Evolutionary conservation across 2,329 filamentous ascomycete genomes (phyloP).

Genomic region (Colletotrichum acutatum): DNA sequence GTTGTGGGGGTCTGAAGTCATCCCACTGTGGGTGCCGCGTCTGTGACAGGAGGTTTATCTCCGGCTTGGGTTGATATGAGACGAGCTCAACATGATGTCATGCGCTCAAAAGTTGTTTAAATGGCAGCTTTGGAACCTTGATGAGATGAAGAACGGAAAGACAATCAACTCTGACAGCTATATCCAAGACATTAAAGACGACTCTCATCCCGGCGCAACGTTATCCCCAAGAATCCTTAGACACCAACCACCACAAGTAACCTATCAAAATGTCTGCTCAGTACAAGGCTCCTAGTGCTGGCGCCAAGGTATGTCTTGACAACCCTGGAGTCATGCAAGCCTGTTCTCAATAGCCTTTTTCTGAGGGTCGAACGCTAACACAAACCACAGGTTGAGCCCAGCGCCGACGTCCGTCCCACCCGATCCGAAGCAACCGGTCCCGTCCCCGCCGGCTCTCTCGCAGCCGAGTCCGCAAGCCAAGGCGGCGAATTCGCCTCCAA

Average conservation of each 20-base stretch:
- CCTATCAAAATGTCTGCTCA: slow-evolving; percentile 10
- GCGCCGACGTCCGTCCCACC: slow-evolving; percentile 56
- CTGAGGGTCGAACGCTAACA: slow-evolving; percentile 24
- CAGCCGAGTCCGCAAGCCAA: slow-evolving; percentile 73
- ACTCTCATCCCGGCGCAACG: background rate
- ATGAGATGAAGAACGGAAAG: accelerated
- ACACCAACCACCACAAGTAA: background rate
- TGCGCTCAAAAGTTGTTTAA: slow-evolving; percentile 7
- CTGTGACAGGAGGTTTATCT: slow-evolving; percentile 14
- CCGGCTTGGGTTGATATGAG: slow-evolving; percentile 27
- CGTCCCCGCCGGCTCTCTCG: slow-evolving; percentile 77
- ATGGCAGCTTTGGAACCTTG: background rate
- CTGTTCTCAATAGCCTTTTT: background rate
- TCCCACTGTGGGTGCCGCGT: slow-evolving; percentile 23
- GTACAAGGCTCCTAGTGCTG: slow-evolving; percentile 26
- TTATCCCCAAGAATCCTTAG: background rate
- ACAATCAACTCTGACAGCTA: background rate
- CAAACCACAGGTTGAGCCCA: slow-evolving; percentile 55
- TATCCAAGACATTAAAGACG: background rate
- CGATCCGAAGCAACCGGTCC: slow-evolving; percentile 72
- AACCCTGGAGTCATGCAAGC: background rate
- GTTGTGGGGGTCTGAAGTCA: slow-evolving; percentile 35
- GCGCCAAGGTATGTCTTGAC: slow-evolving; percentile 20
- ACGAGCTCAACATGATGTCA: slow-evolving; percentile 31
- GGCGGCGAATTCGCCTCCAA: slow-evolving; percentile 73